Conservation (phyloP, 176 grass and related monocot species). For the Oryza meridionalis region DNA sequence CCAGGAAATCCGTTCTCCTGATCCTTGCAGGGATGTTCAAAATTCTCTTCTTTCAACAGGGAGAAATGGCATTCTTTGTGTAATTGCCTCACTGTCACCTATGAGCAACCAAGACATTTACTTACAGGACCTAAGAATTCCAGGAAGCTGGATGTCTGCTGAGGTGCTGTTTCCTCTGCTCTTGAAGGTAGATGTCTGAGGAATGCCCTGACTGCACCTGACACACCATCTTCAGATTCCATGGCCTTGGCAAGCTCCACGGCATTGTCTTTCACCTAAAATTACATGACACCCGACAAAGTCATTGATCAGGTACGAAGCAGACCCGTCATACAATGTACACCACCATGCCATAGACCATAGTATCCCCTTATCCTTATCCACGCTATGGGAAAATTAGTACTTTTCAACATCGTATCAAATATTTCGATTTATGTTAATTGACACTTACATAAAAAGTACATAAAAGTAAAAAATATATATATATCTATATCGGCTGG, state of each 20-base stretch:
- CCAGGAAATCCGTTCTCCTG: background rate
- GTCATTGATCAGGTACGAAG: background rate
- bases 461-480: too few relatives aligned
- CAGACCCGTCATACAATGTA: background rate
- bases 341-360: background rate
- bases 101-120: conserved; percentile 65
- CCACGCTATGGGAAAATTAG: background rate
- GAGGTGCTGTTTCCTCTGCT: conserved; percentile 16
- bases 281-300: conserved; percentile 3
- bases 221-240: conserved; percentile 77
- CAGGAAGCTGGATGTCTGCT: conserved; percentile 8
- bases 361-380: background rate
- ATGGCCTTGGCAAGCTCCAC: conserved; percentile 76
- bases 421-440: background rate
- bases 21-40: conserved; percentile 11
- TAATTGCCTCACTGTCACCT: background rate
- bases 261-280: conserved; percentile 77
- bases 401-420: too few relatives aligned
- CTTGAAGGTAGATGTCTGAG: conserved; percentile 70
- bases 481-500: too few relatives aligned
- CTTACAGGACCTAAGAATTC: conserved; percentile 40
- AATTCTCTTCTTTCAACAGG: background rate
- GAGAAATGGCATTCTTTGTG: background rate
- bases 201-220: conserved; percentile 83
- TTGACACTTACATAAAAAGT: background rate